Conservation (phyloP, 495 filamentous ascomycete species). For the Tuber indicum region DNA sequence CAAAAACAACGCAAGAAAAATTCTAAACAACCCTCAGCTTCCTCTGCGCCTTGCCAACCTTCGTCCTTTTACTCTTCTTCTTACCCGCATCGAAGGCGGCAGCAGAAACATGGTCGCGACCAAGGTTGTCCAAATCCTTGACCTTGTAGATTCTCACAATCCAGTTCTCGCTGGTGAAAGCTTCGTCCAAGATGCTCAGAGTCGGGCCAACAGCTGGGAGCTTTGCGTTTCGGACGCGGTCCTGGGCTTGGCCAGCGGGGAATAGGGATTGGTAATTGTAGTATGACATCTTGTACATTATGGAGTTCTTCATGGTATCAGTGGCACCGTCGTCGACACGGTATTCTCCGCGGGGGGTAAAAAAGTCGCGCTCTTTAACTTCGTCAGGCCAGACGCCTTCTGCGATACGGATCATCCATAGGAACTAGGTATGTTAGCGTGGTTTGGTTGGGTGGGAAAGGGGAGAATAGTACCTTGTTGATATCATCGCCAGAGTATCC, state of each 20-base stretch:
- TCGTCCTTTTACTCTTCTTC: constrained; percentile 92
- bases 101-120: constrained; percentile 76
- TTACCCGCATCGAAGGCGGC: constrained; percentile 84
- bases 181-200: constrained; percentile 87
- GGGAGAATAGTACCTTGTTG: constrained; percentile 60
- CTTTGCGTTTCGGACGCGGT: constrained; percentile 75
- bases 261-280: constrained; percentile 94
- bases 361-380: constrained; percentile 94
- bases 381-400: constrained; percentile 99
- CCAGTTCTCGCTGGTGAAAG: constrained; percentile 99
- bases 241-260: constrained; percentile 80
- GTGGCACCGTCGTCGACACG: constrained; percentile 88
- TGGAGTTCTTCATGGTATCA: constrained; percentile 96
- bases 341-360: constrained; percentile 93
- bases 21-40: constrained; percentile 76
- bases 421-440: constrained; percentile 52
- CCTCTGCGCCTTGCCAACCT: constrained; percentile 68
- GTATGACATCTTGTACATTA: constrained; percentile 99
- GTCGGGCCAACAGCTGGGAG: constrained; percentile 81
- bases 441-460: neutral
- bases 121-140: constrained; percentile 95
- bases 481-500: constrained; percentile 99
- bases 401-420: constrained; percentile 99
- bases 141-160: constrained; percentile 99
- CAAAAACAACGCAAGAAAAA: constrained; percentile 13